Evolutionary conservation across 2,329 filamentous ascomycete species (phyloP).

Genomic region (Ophiocordyceps unilateralis): DNA sequence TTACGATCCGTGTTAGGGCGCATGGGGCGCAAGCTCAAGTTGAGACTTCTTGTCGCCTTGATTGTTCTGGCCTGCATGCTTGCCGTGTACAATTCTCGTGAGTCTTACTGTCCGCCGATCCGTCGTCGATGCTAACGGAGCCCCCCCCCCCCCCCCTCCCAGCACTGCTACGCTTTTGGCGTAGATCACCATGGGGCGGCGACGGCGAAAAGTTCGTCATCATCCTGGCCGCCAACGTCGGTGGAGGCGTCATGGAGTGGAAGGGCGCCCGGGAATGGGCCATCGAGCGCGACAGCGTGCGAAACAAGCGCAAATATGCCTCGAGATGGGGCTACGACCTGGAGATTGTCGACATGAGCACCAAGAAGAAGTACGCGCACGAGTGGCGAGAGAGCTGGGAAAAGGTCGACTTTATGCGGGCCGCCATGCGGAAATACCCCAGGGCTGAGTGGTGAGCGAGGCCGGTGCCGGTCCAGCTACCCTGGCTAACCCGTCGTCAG

Average conservation of each 20-base stretch:
- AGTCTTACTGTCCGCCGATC: neutral
- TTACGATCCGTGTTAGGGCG: conserved; percentile 27
- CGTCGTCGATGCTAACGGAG: neutral
- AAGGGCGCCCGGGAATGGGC: conserved; percentile 96
- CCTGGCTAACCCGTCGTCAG: conserved; percentile 27
- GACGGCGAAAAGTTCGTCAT: conserved; percentile 86
- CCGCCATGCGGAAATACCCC: conserved; percentile 81
- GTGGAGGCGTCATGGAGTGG: conserved; percentile 97
- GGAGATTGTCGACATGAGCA: conserved; percentile 96
- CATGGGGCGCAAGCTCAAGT: conserved; percentile 47
- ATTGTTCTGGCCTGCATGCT: conserved; percentile 43
- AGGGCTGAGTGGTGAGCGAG: conserved; percentile 92
- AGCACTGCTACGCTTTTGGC: conserved; percentile 45
- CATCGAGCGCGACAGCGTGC: conserved; percentile 87
- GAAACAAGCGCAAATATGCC: conserved; percentile 85
- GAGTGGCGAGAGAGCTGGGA: conserved; percentile 99
- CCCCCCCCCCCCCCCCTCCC: too few relatives aligned
- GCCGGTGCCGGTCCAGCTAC: too few relatives aligned
- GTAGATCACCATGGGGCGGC: conserved; percentile 55
- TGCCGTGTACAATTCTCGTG: conserved; percentile 58
- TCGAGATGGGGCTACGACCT: conserved; percentile 84
- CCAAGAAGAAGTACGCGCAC: conserved; percentile 95
- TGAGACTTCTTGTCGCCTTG: conserved; percentile 41
- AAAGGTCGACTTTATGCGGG: conserved; percentile 87
- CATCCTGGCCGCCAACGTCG: conserved; percentile 82